A percentile compares a stretch with the other conserved stretches of the same genome.
These are phyloP conservation scores for Trichoderma brevicompactum DNA, from an alignment of 2,329 filamentous ascomycete genomes.

Conservation along the genomic window DNA sequence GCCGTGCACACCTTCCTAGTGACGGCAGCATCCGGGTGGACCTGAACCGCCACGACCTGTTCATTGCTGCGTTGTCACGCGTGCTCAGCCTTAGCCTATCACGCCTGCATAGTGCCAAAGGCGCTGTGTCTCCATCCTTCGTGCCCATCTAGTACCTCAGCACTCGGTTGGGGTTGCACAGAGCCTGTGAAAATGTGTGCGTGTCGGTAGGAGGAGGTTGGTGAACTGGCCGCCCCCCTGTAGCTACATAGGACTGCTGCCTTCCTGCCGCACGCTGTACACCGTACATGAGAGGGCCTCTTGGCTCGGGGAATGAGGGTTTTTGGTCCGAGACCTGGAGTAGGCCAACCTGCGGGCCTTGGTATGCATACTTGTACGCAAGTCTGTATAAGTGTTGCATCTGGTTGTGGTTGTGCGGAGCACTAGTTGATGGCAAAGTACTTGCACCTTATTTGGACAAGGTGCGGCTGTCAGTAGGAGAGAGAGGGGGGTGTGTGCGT, in stretches of 20 bases:
- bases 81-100: background rate
- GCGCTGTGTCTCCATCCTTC: background rate
- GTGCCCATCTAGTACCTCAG: background rate
- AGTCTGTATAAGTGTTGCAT: background rate
- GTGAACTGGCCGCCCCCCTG: background rate
- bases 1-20: background rate
- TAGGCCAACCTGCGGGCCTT: background rate
- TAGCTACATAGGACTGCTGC: background rate
- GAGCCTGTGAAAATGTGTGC: background rate
- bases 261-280: constrained; percentile 3
- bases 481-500: background rate
- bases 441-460: background rate
- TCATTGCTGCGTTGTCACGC: constrained; percentile 7
- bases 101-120: background rate
- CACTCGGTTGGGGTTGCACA: background rate
- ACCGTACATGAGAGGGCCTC: background rate
- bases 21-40: constrained; percentile 13
- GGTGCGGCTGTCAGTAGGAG: constrained; percentile 5
- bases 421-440: background rate
- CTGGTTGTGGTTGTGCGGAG: background rate
- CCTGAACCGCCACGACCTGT: constrained; percentile 3
- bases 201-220: background rate
- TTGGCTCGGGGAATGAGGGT: background rate
- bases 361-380: background rate
- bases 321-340: background rate